A percentile compares a stretch with the other conserved stretches of the same genome.
phyloP scores from a whole-genome alignment of 2,329 filamentous ascomycete genomes.

The Nigrospora oryzae region DNA sequence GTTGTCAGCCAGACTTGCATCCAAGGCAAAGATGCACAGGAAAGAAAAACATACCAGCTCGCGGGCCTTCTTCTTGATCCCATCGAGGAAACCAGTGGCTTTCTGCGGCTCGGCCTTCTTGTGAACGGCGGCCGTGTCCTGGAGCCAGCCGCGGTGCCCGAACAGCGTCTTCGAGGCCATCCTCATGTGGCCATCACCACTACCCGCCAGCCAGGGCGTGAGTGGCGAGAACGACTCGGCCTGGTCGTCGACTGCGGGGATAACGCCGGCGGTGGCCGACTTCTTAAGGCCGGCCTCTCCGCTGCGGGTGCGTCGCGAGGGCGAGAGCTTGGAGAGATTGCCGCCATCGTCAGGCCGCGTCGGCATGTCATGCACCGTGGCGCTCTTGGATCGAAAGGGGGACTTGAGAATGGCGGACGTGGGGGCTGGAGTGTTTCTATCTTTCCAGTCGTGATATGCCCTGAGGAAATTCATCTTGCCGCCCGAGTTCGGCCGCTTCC shows the following conservation, averaged over 20 bases:
- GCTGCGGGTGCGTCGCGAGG: background rate
- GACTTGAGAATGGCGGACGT: background rate
- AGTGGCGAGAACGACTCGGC: conserved; percentile 15
- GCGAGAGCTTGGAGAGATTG: background rate
- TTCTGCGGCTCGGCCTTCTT: conserved; percentile 12
- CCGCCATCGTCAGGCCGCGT: background rate
- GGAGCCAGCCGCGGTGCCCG: conserved; percentile 49
- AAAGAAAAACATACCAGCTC: conserved; percentile 35
- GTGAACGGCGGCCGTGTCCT: conserved; percentile 20
- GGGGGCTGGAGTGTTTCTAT: background rate
- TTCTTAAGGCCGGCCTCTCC: conserved; percentile 3
- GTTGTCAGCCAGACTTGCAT: background rate
- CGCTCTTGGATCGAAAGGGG: conserved; percentile 3
- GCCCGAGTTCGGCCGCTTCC: conserved; percentile 1
- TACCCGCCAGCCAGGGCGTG: conserved; percentile 15
- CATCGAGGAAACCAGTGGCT: conserved; percentile 12
- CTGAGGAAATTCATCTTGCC: conserved; percentile 9
- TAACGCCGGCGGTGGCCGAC: conserved; percentile 2
- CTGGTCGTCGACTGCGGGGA: background rate
- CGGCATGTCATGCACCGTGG: background rate
- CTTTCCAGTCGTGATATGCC: conserved; percentile 11
- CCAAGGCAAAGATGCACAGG: background rate
- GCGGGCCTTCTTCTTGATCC: conserved; percentile 38
- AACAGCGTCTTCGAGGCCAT: conserved; percentile 43
- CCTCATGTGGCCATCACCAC: conserved; percentile 5